Percentiles rank a stretch among this genome's conserved stretches.
phyloP scores from a whole-genome alignment of 169 alveolate genomes.

The Babesia sp. region DNA sequence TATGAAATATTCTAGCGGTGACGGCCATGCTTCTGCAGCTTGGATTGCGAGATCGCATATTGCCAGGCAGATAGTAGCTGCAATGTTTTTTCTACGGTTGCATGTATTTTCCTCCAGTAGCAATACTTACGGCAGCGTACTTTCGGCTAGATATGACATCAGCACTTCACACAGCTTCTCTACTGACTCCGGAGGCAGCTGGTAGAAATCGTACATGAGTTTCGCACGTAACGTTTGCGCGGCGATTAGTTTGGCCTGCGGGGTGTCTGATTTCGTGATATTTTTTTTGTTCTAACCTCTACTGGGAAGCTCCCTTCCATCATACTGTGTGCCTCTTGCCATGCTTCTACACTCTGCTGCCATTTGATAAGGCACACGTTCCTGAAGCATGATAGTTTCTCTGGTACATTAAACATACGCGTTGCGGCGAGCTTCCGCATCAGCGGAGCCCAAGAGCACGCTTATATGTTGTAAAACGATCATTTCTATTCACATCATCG shows the following conservation, averaged over 20 bases:
- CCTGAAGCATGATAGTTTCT: background rate
- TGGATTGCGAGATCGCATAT: slow-evolving; percentile 59
- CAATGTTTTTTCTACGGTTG: slow-evolving; percentile 10
- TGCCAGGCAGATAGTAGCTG: slow-evolving; percentile 45
- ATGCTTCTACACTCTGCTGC: slow-evolving; percentile 64
- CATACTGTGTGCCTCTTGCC: slow-evolving; percentile 59
- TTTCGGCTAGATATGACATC: slow-evolving; percentile 21
- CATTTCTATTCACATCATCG: slow-evolving; percentile 39
- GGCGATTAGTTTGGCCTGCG: slow-evolving; percentile 64
- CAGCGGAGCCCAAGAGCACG: slow-evolving; percentile 42
- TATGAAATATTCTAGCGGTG: slow-evolving; percentile 54
- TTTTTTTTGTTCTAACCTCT: slow-evolving; percentile 25
- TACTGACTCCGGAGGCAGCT: slow-evolving; percentile 35
- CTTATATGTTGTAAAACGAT: slow-evolving; percentile 46
- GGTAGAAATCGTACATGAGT: slow-evolving; percentile 60
- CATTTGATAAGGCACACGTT: slow-evolving; percentile 47
- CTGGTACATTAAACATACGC: slow-evolving; percentile 32
- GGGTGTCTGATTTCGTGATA: background rate
- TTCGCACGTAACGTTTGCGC: slow-evolving; percentile 60
- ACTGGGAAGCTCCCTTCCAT: slow-evolving; percentile 13
- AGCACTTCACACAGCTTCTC: slow-evolving; percentile 42
- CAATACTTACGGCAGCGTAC: slow-evolving; percentile 40
- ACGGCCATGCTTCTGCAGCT: slow-evolving; percentile 41
- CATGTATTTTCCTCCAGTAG: background rate
- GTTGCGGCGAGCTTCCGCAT: slow-evolving; percentile 47